phyloP scores from a whole-genome alignment of 352 stramenopile species.

The Globisporangium okanoganense region DNA sequence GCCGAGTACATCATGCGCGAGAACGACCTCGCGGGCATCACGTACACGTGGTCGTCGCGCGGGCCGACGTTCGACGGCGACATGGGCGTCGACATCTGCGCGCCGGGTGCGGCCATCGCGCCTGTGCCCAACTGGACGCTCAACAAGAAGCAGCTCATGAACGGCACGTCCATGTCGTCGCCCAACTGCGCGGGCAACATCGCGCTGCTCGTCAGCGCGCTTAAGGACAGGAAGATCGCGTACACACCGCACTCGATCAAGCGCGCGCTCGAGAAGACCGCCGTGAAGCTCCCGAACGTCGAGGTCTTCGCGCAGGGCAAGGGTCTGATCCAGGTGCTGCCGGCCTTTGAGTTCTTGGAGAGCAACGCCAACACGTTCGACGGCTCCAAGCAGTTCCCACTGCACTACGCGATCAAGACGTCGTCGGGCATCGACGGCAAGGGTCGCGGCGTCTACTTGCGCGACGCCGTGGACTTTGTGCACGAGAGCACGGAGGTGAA shows the following conservation, averaged over 20 bases:
- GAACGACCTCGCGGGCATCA: conserved; percentile 52
- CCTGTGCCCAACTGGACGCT: conserved; percentile 94
- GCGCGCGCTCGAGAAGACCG: conserved; percentile 85
- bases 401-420: conserved; percentile 49
- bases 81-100: conserved; percentile 89
- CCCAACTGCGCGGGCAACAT: conserved; percentile 94
- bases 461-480: conserved; percentile 71
- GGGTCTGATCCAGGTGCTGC: conserved; percentile 77
- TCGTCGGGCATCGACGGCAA: conserved; percentile 36
- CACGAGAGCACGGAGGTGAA: conserved; percentile 75
- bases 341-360: conserved; percentile 66
- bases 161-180: conserved; percentile 96
- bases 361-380: conserved; percentile 52
- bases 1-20: conserved; percentile 87
- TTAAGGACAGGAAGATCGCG: conserved; percentile 75
- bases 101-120: conserved; percentile 93
- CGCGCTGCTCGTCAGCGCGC: conserved; percentile 89
- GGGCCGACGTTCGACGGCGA: conserved; percentile 92
- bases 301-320: conserved; percentile 76
- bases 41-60: conserved; percentile 92
- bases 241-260: conserved; percentile 89
- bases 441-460: conserved; percentile 78
- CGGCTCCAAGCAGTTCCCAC: conserved; percentile 57
- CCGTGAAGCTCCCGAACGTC: conserved; percentile 53
- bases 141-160: conserved; percentile 96